Evolutionary conservation across 805 yeast species (phyloP).

Genomic region (Hanseniaspora vineae): DNA sequence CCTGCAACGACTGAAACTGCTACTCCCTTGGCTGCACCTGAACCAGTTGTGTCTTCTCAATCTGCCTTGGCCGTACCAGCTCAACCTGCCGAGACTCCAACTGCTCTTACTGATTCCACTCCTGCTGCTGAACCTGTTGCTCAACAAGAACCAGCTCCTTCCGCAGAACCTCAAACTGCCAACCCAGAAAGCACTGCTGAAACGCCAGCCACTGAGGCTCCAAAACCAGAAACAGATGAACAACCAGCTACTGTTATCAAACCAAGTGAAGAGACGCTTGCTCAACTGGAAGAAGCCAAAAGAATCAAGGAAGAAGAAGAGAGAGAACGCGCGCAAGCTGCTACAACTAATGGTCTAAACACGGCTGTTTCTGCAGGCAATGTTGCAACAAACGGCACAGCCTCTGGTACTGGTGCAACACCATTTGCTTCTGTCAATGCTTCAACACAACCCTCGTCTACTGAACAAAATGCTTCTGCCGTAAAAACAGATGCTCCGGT

Average conservation of each 20-base stretch:
- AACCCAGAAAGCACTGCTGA: conserved; percentile 1
- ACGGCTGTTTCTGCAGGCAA: conserved; percentile 2
- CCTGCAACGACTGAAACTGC: conserved; percentile 4
- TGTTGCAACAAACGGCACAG: conserved; percentile 6
- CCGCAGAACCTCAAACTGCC: too few species aligned
- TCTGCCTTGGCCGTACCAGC: background rate
- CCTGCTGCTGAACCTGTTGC: too few species aligned
- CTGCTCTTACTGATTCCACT: background rate
- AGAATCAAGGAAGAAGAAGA: conserved; percentile 26
- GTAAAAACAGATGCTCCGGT: conserved; percentile 1
- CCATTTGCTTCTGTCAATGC: background rate
- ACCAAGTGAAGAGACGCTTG: conserved; percentile 26
- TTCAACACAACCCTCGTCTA: background rate
- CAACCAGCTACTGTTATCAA: conserved; percentile 14
- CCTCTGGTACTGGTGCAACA: background rate
- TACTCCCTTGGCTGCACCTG: background rate
- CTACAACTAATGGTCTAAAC: too few species aligned
- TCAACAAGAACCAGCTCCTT: too few species aligned
- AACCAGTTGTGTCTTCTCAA: conserved; percentile 1
- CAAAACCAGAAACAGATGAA: background rate
- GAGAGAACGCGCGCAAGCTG: conserved; percentile 10
- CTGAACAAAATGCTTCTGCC: conserved; percentile 3
- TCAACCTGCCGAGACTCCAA: background rate
- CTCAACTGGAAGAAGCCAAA: conserved; percentile 29
- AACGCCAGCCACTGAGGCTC: background rate